These are phyloP conservation scores for Nemania sp. DNA, from an alignment of 2,329 filamentous ascomycete species.

Conservation along the genomic window DNA sequence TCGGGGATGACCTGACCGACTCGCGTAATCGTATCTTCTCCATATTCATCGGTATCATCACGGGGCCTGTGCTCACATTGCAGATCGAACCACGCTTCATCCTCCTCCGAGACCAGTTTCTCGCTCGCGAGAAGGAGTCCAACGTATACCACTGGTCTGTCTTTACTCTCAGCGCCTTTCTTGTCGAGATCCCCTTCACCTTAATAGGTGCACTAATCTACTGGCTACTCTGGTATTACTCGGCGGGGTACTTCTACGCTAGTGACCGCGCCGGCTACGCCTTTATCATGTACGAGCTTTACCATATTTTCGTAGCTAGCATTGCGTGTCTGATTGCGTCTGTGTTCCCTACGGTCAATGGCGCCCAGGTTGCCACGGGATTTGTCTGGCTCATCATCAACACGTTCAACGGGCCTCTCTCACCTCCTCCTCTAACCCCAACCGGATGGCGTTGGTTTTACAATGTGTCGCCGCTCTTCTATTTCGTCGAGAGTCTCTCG, in stretches of 20 bases:
- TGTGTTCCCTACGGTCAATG: slow-evolving; percentile 14
- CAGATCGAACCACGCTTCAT: slow-evolving; percentile 81
- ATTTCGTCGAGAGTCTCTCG: slow-evolving; percentile 8
- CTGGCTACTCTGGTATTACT: slow-evolving; percentile 69
- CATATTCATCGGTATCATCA: slow-evolving; percentile 80
- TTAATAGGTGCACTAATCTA: slow-evolving; percentile 74
- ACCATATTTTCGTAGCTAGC: slow-evolving; percentile 61
- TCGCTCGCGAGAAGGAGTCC: slow-evolving; percentile 76
- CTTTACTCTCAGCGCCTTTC: slow-evolving; percentile 72
- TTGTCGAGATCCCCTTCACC: slow-evolving; percentile 79
- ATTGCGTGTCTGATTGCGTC: slow-evolving; percentile 7
- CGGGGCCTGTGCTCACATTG: slow-evolving; percentile 78
- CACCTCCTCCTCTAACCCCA: slow-evolving; percentile 5
- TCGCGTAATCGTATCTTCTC: slow-evolving; percentile 79
- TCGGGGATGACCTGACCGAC: slow-evolving; percentile 67
- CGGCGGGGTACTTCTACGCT: slow-evolving; percentile 62
- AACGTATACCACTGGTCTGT: slow-evolving; percentile 83
- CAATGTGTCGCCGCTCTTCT: slow-evolving; percentile 26
- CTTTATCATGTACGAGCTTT: slow-evolving; percentile 72
- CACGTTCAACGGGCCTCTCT: slow-evolving; percentile 17
- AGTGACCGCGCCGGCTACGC: slow-evolving; percentile 70
- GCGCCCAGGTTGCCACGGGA: slow-evolving; percentile 3
- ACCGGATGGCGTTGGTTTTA: slow-evolving; percentile 25
- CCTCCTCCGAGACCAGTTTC: slow-evolving; percentile 72
- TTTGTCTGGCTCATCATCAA: slow-evolving; percentile 19